Evolutionary conservation across 2,329 filamentous ascomycete genomes (phyloP), one percentile per base, ranked within the genome.

Genomic region (Paradendryphiella salina): DNA sequence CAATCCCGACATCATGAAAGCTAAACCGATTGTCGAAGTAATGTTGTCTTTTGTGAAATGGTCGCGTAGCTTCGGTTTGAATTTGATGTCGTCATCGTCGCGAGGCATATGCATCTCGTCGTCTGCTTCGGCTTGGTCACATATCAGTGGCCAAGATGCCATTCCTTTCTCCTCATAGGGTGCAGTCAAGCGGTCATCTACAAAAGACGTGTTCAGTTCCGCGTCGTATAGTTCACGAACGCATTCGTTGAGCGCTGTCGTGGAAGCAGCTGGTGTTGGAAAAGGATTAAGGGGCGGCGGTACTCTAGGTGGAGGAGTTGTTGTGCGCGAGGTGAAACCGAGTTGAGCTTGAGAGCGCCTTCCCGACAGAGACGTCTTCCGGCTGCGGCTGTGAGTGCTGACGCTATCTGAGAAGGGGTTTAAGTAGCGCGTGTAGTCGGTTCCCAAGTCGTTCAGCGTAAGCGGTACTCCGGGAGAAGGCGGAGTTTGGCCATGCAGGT

Each of bases 31-130:
- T 43, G 74, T 69, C 28, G 75, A 78, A 29, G 71, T 63, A 39
- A 80, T 69, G 42, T 74, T 76, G 10, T 74, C 73, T 38, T 69
- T 70, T 6, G 72, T 67, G 42, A 80, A 77, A 55, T 77, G 77
- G 17, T 81, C 78, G 40, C 66, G 73, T 51, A 73, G 66, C 13
- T 63, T 73, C 6, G 76, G 66, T 56, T 73, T 79, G 63, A 73
- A 73, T 34, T 59, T 66, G 50, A 74, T 69, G 51, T 81, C 79
- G 46, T 80, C 76, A 55, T 81, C 77, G 40, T 76, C 76, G 38
- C 71, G 69, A 8, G 81, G 80, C 71, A 80, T 78, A 51, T 83
- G 80, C 66, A 81, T 74, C 20, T 78, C 76, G 54, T 83, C 81
- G 54, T 83, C 81, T 20, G 74, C 74, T 60, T 83, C 81, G 39